A percentile compares a stretch with the other conserved stretches of the same genome.
phyloP scores from a whole-genome alignment of 83 land plant species.

The Picea mariana region DNA sequence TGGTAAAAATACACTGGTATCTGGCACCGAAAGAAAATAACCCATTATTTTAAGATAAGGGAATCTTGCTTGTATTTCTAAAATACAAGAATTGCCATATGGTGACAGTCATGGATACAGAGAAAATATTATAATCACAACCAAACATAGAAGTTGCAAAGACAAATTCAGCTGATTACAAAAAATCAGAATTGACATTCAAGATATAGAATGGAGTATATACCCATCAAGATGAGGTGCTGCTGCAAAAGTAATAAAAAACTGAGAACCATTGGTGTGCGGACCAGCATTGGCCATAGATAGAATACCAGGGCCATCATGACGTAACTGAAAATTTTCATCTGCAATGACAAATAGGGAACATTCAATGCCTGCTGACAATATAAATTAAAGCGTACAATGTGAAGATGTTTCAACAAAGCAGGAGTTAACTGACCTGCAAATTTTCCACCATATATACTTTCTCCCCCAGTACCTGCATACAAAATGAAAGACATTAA shows the following conservation, averaged over 20 bases:
- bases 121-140: too few relatives aligned
- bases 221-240: conserved; percentile 90
- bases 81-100: not conserved
- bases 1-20: conserved; percentile 6
- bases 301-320: conserved; percentile 81
- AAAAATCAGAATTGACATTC: not conserved
- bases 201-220: conserved; percentile 4
- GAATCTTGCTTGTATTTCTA: not conserved
- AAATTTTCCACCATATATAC: conserved; percentile 93
- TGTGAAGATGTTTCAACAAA: not conserved
- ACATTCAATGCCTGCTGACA: not conserved
- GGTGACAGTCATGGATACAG: too few relatives aligned
- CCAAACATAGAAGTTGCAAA: too few relatives aligned
- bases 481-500: not conserved
- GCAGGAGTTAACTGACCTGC: conserved; percentile 48
- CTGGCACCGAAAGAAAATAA: not conserved
- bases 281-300: conserved; percentile 96
- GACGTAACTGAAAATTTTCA: conserved; percentile 67
- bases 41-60: not conserved
- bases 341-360: conserved; percentile 49
- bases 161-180: not conserved
- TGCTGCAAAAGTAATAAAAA: conserved; percentile 79
- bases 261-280: conserved; percentile 87
- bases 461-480: conserved; percentile 94
- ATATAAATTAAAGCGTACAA: not conserved